Percentiles rank a stretch among this genome's conserved stretches.
phyloP scores from a whole-genome alignment of 139 green algal genomes.

The Micractinium conductrix region DNA sequence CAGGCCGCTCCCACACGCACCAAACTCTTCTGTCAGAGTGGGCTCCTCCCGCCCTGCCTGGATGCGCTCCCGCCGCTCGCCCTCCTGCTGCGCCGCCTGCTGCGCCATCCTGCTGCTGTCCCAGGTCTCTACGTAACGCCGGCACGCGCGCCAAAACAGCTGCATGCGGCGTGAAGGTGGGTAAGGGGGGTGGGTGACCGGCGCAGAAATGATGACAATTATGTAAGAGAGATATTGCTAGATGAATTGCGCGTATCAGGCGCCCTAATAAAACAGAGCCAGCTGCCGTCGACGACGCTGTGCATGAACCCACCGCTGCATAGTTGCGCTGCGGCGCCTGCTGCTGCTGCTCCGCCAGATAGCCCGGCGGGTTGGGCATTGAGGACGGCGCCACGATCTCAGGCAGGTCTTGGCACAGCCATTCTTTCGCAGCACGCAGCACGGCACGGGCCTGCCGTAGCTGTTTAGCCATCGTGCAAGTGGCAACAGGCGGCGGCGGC shows the following conservation, averaged over 20 bases:
- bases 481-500: not conserved
- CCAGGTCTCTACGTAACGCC: constrained; percentile 46
- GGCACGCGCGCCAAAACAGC: not conserved
- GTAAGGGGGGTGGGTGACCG: not conserved
- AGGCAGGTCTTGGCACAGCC: constrained; percentile 41
- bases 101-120: constrained; percentile 23
- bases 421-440: not conserved
- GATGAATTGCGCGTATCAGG: too few relatives aligned
- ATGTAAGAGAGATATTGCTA: too few relatives aligned
- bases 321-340: not conserved
- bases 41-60: not conserved
- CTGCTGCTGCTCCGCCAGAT: constrained; percentile 13
- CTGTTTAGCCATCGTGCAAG: constrained; percentile 27
- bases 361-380: constrained; percentile 52
- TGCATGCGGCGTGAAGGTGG: not conserved
- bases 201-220: too few relatives aligned
- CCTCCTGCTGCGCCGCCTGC: not conserved
- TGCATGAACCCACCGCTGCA: not conserved
- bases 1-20: too few relatives aligned
- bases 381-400: constrained; percentile 54
- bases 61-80: not conserved
- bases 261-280: too few relatives aligned
- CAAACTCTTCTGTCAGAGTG: constrained; percentile 21
- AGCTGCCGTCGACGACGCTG: not conserved
- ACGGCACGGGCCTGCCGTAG: constrained; percentile 16